Percentiles rank a stretch among this genome's conserved stretches.
Evolutionary conservation across 306 rosid genomes (phyloP).

Genomic region (Rosa multiflora): DNA sequence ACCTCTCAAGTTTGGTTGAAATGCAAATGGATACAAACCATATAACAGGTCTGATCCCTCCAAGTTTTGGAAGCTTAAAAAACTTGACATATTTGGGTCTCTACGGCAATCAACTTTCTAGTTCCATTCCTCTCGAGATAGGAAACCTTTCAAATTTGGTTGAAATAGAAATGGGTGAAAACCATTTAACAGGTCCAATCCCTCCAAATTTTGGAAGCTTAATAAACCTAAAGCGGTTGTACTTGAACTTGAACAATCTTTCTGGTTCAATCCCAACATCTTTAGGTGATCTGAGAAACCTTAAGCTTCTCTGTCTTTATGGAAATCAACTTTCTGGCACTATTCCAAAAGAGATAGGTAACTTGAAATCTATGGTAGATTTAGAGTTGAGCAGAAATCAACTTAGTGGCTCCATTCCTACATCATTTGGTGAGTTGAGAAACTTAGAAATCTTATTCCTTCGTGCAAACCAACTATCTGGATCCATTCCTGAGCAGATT

Average conservation of each 20-base stretch:
- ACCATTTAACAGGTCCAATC: not conserved
- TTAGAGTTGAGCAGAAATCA: not conserved
- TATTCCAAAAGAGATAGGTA: not conserved
- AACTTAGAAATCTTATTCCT: not conserved
- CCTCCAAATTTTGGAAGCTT: not conserved
- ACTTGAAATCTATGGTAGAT: not conserved
- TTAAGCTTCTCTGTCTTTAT: not conserved
- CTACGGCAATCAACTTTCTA: constrained; percentile 25
- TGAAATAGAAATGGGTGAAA: not conserved
- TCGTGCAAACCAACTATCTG: constrained; percentile 1
- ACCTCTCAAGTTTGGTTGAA: not conserved
- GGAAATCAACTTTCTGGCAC: not conserved
- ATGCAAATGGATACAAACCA: not conserved
- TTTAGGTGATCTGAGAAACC: not conserved
- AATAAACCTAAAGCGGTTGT: not conserved
- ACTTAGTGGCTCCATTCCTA: constrained; percentile 28
- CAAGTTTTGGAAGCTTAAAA: constrained; percentile 13
- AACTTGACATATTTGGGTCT: constrained; percentile 8
- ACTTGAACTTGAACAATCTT: not conserved
- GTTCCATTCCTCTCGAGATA: constrained; percentile 24
- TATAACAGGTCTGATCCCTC: not conserved
- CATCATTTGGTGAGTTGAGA: constrained; percentile 9
- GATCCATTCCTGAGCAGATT: not conserved
- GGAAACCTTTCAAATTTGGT: constrained; percentile 13
- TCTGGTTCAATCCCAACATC: not conserved